Base-by-base conservation (phyloP, 1,284 basidiomycete species). In the Pyrrhoderma noxium region DNA sequence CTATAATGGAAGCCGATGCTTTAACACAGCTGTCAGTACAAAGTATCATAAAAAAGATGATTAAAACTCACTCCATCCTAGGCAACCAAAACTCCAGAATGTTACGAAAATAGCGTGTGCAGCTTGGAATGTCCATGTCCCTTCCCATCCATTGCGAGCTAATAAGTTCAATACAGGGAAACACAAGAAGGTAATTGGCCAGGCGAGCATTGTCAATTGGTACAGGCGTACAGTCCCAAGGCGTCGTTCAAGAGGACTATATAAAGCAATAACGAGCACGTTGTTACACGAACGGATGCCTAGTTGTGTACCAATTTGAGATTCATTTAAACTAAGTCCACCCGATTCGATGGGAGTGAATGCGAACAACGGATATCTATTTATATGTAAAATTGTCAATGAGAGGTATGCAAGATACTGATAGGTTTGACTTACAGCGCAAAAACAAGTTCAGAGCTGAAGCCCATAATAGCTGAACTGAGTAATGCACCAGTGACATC, bases 301-400 rank as follows among this genome's bases (percentile, higher is more conserved):
- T 34, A 62, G 53, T 18, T 61, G 56, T 14, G 54, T 36, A 34
- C 61, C 61, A 31, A 62, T 61, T 19, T 60, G 45, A 3, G 50
- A 50, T 36, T 60, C 58, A 19, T 27, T 35, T 46, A 62, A 51
- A 1, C 61, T 60, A 14, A 62, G 56, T 23, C 61, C 61, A 18
- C 60, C 61, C 25, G 59, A 59, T 2, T 39, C 35, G 37, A 61
- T 54, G 22, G 60, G 59, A 2, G 61, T 62, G 46, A 56, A 61
- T 35, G 57, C 58, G 40, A 62, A 62, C n/a, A 62, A 39, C 13
- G 60, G 56, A 49, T 55, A 60, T 45, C 59, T 58, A 43, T 31
- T 40, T 38, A 16, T 53, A 21, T 16, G 23, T 35, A n/a, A n/a
- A n/a, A 41, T 45, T 36, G 11, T 16, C n/a, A 27, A 3, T 21